Base-by-base conservation (phyloP, 129 eudicot genomes). In the Pseudognaphalium luteoalbum region DNA sequence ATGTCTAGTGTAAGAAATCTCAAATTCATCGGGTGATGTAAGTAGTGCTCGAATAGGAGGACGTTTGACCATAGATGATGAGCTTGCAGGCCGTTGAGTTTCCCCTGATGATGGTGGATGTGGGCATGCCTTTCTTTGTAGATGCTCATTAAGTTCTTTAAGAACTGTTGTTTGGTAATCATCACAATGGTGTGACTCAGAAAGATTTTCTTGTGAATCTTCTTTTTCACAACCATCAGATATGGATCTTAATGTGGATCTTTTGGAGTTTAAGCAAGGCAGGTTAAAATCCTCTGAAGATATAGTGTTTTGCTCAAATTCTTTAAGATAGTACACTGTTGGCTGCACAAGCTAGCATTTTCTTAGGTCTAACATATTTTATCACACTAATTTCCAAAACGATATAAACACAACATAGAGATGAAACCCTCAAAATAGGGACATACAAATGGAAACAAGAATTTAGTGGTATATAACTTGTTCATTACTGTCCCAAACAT, bases 11-110 rank as follows among this genome's bases (percentile, higher is more conserved):
- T 80, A 74, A 42, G 80, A 58, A 74, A 56, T 30, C 51, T 29
- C 66, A 65, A 74, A 68, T 10, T 68, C 80, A 16, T 73, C 60
- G 41, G 69, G 75, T 80, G 83, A 80, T 39, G 71, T 30, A 68
- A 80, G 84, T 58, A 80, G 57, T 56, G 76, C 76, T 73, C 80
- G 80, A 29, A 80, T 74, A 68, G 75, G 80, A 42, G 42, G 30
- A 35, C 19, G 71, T 4, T 74, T 35, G 78, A 54, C 78, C 60
- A 25, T 11, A 63, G 17, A 63, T 34, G 73, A 72, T 51, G 78
- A 33, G 78, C 42, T 58, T 41, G 57, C 30, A 3, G 41, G 30
- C 34, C 12, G 76, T 30, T 44, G 76, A 58, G n/a, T 19, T 30
- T 21, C 42, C 16, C 20, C 70, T 15, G 30, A 39, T 22, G 76